Conservation (phyloP, 2,329 filamentous ascomycete species). For the Beauveria brongniartii region DNA sequence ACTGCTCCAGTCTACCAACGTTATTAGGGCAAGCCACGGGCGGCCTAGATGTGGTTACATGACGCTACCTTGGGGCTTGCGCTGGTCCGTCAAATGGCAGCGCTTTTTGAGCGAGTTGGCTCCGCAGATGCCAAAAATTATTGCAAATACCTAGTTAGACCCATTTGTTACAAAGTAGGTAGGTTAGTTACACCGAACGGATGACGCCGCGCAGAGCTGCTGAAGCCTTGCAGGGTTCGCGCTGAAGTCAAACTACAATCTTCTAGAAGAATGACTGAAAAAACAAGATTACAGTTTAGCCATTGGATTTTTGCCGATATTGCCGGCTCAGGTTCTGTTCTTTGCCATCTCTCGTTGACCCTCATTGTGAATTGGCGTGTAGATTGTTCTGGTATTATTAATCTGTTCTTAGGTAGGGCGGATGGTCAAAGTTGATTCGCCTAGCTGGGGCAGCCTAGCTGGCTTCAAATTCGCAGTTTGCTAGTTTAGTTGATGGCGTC, state of each 20-base stretch:
- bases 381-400: no score
- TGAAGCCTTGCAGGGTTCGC: slow-evolving; percentile 5
- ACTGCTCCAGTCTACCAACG: no score
- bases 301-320: background rate
- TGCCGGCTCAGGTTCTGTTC: background rate
- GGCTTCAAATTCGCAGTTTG: no score
- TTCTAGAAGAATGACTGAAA: background rate
- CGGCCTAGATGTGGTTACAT: background rate
- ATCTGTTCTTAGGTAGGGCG: background rate
- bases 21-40: background rate
- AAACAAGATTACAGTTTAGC: background rate
- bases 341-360: background rate
- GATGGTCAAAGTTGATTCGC: background rate
- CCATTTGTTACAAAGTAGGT: background rate
- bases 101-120: background rate
- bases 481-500: no score
- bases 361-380: background rate
- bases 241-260: background rate
- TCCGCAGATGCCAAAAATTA: background rate
- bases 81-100: background rate
- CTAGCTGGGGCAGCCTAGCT: no score
- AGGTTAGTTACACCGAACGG: background rate
- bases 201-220: background rate
- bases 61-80: background rate
- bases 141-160: background rate